Percentiles rank a stretch among this genome's conserved stretches.
Conservation (phyloP, 179 eudicot species). For the Beta corolliflora region DNA sequence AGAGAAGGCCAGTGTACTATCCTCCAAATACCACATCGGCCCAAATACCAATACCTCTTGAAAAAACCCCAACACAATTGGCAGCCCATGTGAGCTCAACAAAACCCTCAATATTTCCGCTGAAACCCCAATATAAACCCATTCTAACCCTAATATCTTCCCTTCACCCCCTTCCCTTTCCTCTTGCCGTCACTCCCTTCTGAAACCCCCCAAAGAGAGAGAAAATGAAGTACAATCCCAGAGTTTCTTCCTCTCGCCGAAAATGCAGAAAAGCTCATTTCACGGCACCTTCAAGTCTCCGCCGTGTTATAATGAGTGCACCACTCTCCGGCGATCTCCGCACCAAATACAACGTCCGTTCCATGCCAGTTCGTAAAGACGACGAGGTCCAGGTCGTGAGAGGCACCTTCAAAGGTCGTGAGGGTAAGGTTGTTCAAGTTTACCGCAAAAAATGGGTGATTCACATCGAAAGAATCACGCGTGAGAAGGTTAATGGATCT, state of each 20-base stretch:
- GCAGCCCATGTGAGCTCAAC: neutral
- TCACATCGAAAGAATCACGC: constrained; percentile 60
- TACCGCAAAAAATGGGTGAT: constrained; percentile 71
- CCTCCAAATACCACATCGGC: too few relatives aligned
- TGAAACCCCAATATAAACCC: neutral
- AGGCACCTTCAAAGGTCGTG: constrained; percentile 64
- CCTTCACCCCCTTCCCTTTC: neutral
- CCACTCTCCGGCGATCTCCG: constrained; percentile 58
- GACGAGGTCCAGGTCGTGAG: constrained; percentile 61
- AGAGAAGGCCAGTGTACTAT: too few relatives aligned
- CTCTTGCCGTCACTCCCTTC: neutral
- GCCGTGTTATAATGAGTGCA: constrained; percentile 57
- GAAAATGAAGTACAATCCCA: constrained; percentile 50
- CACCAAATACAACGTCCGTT: constrained; percentile 56
- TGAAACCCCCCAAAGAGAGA: constrained; percentile 3
- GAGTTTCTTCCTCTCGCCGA: constrained; percentile 51
- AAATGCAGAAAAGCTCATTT: constrained; percentile 62
- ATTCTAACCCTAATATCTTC: neutral
- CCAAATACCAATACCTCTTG: neutral
- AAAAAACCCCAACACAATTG: neutral
- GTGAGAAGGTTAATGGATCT: constrained; percentile 65
- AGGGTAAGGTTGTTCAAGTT: constrained; percentile 61
- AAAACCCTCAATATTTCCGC: neutral
- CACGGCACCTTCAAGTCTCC: constrained; percentile 56
- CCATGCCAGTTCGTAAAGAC: constrained; percentile 63